Base-by-base conservation (phyloP, 805 yeast genomes). In the Barnettozyma botsteinii region DNA sequence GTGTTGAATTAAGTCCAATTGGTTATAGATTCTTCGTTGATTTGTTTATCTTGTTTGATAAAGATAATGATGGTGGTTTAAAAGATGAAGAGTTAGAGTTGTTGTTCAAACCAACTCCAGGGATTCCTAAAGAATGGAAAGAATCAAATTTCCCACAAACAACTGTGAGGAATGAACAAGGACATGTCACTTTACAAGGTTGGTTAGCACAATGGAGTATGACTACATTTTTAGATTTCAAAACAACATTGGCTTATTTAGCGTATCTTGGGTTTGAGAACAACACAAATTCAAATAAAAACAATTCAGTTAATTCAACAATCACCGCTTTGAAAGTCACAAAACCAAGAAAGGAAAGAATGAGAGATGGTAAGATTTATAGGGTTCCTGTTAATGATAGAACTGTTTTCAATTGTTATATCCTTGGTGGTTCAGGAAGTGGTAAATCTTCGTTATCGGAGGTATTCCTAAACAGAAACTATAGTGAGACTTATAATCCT, bases 151-250 rank as follows among this genome's bases (percentile, higher is more conserved):
- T 93, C 55, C 99, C 99, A 0, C 67, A 73, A 20, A 77, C 95
- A 1, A 85, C 95, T 10, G 96, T 91, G 2, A 76, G 95, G 38
- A 89, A 88, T 56, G 96, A 88, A 48, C 81, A 79, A 47, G 97
- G 96, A 0, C 75, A 79, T 56, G 88, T 93, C 4, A 87, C 98
- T 0, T 62, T 93, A 21, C 98, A 94, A 64, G 98, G 99, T 3
- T 93, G 99, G 99, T 64, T 93, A 28, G 98, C 98, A 0, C 98
- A 91, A 55, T 93, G 99, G 99, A 82, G 91, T 51, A 84, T 93
- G 85, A 87, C 96, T 1, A 91, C 98, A 0, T 88, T 78, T 50
- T 65, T 93, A 23, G 95, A 89, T 52, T 78, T 84, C 56, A 78
- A 73, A 50, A 81, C 87, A 1, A 88, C 98, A 0, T 70, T 93